phyloP scores from a whole-genome alignment of 148 eudicot species.

The Heliamphora exappendiculata region DNA sequence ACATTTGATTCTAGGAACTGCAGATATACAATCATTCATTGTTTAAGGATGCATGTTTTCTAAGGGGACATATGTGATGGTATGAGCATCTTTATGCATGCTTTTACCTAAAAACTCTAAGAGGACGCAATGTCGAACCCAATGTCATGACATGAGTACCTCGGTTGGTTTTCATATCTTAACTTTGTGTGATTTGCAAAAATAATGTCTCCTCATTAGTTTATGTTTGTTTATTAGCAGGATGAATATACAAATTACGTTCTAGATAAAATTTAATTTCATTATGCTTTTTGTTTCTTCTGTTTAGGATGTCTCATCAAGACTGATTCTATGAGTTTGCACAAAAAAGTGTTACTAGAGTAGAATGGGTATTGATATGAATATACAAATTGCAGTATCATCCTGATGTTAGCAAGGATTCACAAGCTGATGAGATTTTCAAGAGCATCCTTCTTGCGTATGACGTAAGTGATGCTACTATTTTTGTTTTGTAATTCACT shows the following conservation, averaged over 20 bases:
- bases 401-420: constrained; percentile 89
- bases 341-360: neutral
- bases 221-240: neutral
- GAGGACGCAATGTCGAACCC: too few species aligned
- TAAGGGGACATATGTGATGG: neutral
- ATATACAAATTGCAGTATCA: constrained; percentile 53
- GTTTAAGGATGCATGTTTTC: neutral
- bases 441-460: constrained; percentile 77
- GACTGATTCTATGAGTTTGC: neutral
- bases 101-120: neutral
- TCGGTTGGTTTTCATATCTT: neutral
- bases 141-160: neutral
- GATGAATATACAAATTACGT: neutral
- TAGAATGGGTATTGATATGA: constrained; percentile 7
- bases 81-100: neutral
- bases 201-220: neutral
- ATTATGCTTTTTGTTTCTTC: neutral
- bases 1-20: neutral
- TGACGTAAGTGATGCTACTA: constrained; percentile 43
- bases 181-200: neutral
- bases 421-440: constrained; percentile 57
- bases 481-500: constrained; percentile 10
- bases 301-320: neutral
- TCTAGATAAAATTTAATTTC: neutral
- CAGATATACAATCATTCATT: neutral